These are phyloP conservation scores for Neofusicoccum umdonicola DNA, from an alignment of 2,329 filamentous ascomycete genomes.

Conservation along the genomic window DNA sequence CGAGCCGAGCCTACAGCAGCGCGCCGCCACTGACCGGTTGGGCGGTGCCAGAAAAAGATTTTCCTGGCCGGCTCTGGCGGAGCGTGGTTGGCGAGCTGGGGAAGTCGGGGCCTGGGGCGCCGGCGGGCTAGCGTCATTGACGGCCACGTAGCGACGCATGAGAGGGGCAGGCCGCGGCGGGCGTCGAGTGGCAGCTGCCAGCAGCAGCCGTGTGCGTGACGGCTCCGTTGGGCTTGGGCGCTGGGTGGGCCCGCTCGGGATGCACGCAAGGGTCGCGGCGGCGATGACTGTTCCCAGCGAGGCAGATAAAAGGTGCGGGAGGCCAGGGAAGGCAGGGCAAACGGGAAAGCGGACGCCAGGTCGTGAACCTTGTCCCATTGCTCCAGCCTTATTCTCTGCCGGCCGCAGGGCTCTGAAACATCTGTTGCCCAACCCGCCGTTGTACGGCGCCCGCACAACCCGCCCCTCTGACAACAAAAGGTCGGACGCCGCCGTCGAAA, in stretches of 20 bases:
- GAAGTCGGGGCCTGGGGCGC: conserved; percentile 1
- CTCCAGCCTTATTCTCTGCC: conserved; percentile 5
- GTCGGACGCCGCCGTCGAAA: conserved; percentile 1
- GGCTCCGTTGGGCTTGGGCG: background rate
- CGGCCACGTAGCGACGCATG: conserved; percentile 13
- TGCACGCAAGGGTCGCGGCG: background rate
- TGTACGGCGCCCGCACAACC: conserved; percentile 1
- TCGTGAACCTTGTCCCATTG: background rate
- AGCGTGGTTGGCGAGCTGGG: conserved; percentile 12
- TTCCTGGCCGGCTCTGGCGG: conserved; percentile 1
- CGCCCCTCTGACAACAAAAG: background rate
- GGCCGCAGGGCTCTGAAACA: conserved; percentile 8
- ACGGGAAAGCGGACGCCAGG: background rate
- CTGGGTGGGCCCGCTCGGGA: too few species aligned
- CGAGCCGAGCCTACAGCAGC: conserved; percentile 15
- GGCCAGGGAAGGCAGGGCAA: background rate
- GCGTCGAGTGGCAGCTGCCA: background rate
- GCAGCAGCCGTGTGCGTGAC: background rate
- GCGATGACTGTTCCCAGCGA: background rate
- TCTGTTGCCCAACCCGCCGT: background rate
- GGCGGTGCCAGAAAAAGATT: conserved; percentile 9
- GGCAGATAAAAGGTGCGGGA: background rate
- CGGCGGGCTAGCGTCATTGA: conserved; percentile 7
- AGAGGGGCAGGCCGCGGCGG: background rate
- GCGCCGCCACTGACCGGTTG: conserved; percentile 3